Percentiles rank a stretch among this genome's conserved stretches.
phyloP scores from a whole-genome alignment of 495 filamentous ascomycete genomes.

The Penicillium angulare region DNA sequence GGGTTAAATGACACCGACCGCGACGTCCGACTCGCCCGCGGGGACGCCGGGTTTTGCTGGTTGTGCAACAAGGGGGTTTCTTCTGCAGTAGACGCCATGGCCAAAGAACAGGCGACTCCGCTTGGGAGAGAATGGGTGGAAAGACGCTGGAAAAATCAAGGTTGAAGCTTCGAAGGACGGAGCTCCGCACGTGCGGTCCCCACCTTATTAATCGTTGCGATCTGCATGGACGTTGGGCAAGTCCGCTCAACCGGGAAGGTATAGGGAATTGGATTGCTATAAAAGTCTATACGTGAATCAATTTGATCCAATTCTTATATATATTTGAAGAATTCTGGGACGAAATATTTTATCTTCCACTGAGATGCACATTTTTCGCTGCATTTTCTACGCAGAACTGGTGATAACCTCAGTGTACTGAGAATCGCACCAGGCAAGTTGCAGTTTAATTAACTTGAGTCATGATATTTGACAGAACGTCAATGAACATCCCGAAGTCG shows the following conservation, averaged over 20 bases:
- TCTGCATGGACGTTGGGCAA: not conserved
- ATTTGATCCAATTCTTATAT: no score
- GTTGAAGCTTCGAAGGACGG: constrained; percentile 25
- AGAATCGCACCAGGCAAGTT: no score
- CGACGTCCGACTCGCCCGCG: constrained; percentile 38
- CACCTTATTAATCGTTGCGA: constrained; percentile 21
- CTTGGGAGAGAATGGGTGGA: constrained; percentile 6
- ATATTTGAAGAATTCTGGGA: no score
- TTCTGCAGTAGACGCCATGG: constrained; percentile 46
- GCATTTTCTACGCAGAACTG: no score
- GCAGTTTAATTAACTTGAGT: no score
- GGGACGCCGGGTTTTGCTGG: constrained; percentile 39
- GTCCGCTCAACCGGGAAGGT: no score
- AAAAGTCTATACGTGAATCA: no score
- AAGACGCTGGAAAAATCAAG: constrained; percentile 18
- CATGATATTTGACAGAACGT: no score
- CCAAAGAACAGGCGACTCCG: constrained; percentile 16
- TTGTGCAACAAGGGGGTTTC: constrained; percentile 47
- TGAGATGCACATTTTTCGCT: no score
- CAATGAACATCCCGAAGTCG: not conserved
- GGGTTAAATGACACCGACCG: constrained; percentile 73
- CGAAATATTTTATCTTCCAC: no score
- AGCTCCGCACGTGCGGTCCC: constrained; percentile 33
- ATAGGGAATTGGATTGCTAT: no score
- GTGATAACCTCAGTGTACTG: no score